Evolutionary conservation across 768 basidiomycete species (phyloP).

Genomic region (Rhizopogon roseolus): DNA sequence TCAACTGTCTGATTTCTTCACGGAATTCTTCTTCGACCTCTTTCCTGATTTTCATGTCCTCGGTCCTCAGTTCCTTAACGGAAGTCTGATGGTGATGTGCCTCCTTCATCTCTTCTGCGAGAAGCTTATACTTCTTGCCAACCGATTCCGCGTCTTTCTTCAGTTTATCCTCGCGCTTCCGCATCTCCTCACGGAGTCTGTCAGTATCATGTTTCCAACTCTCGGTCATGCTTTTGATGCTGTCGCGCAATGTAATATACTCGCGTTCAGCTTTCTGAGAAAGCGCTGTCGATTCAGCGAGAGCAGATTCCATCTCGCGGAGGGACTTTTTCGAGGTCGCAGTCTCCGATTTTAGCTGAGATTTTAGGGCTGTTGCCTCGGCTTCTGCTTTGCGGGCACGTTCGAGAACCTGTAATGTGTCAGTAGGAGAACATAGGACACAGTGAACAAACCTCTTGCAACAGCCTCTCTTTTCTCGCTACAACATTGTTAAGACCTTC

Average conservation of each 20-base stretch:
- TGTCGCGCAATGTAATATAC: constrained; percentile 74
- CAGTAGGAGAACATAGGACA: neutral
- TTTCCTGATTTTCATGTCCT: constrained; percentile 43
- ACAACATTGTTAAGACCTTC: constrained; percentile 88
- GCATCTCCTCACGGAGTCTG: constrained; percentile 68
- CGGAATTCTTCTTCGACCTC: constrained; percentile 61
- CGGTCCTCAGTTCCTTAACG: constrained; percentile 45
- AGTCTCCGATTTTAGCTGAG: constrained; percentile 71
- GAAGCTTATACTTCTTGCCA: constrained; percentile 62
- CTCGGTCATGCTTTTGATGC: constrained; percentile 66
- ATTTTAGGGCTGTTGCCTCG: constrained; percentile 62
- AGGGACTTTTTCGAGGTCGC: constrained; percentile 67
- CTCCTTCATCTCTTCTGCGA: constrained; percentile 59
- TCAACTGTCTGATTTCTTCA: constrained; percentile 51
- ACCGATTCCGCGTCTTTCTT: constrained; percentile 62
- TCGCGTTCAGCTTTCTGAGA: constrained; percentile 82
- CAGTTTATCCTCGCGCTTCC: constrained; percentile 64
- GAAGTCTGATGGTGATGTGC: constrained; percentile 41
- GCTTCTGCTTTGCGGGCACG: constrained; percentile 85
- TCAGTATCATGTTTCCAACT: constrained; percentile 75
- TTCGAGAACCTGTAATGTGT: constrained; percentile 55
- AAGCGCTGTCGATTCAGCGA: constrained; percentile 69
- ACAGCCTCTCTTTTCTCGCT: constrained; percentile 76
- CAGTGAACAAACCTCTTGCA: constrained; percentile 64
- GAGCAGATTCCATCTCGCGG: constrained; percentile 74